These are phyloP conservation scores for Colletotrichum sidae DNA, from an alignment of 2,329 filamentous ascomycete genomes.

Conservation along the genomic window DNA sequence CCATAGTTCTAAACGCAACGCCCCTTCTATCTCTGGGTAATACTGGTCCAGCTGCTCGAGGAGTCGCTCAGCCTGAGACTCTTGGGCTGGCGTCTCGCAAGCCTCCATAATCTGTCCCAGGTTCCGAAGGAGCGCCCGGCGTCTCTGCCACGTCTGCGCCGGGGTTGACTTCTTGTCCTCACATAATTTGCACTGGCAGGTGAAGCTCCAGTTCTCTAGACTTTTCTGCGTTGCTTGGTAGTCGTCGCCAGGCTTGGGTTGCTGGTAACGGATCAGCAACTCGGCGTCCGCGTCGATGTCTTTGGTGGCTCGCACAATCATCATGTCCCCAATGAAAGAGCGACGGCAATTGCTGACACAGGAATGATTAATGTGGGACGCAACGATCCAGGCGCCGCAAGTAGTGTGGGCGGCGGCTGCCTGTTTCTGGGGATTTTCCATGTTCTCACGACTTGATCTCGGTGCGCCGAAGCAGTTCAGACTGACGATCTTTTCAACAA, in stretches of 20 bases:
- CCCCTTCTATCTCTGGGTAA: conserved; percentile 15
- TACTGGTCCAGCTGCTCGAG: conserved; percentile 42
- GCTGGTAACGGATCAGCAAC: conserved; percentile 54
- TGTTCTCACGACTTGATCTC: conserved; percentile 25
- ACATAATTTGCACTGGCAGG: conserved; percentile 55
- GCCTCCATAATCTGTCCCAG: neutral
- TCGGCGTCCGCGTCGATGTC: conserved; percentile 59
- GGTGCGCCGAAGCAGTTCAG: conserved; percentile 57
- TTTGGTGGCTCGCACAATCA: conserved; percentile 58
- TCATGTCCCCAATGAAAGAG: conserved; percentile 66
- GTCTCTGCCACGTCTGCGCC: conserved; percentile 24
- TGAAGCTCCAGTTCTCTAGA: conserved; percentile 53
- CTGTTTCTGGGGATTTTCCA: neutral
- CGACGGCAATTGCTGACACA: conserved; percentile 60
- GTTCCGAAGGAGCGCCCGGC: conserved; percentile 27
- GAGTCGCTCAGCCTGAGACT: conserved; percentile 27
- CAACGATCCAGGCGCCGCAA: conserved; percentile 59
- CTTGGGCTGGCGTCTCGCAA: conserved; percentile 8
- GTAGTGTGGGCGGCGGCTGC: conserved; percentile 38
- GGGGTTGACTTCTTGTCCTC: conserved; percentile 41
- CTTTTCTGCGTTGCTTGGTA: conserved; percentile 47
- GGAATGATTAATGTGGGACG: conserved; percentile 65
- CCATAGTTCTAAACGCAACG: conserved; percentile 39
- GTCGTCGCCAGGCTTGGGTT: conserved; percentile 36
- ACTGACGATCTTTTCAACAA: conserved; percentile 54